These are phyloP conservation scores for Dimocarpus longan DNA, from an alignment of 345 rosid genomes.

Conservation along the genomic window DNA sequence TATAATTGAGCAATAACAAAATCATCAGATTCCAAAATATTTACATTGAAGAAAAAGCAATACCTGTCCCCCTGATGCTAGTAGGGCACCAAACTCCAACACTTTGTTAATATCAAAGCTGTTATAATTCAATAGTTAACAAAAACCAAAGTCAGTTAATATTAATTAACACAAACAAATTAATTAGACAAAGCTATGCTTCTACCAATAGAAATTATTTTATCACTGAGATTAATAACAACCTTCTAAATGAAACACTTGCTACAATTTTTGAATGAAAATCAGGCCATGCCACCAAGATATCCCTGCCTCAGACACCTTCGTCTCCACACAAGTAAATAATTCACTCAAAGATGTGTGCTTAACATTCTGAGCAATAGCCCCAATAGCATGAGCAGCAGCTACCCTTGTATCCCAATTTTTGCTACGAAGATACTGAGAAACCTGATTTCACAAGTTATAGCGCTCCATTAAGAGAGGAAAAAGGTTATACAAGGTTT, in stretches of 20 bases:
- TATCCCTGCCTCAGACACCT: conserved; percentile 70
- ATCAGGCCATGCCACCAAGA: conserved; percentile 62
- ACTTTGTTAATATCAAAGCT: conserved; percentile 94
- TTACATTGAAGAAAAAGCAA: conserved; percentile 15
- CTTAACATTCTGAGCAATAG: conserved; percentile 92
- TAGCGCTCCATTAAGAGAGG: background rate
- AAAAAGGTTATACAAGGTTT: background rate
- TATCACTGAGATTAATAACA: conserved; percentile 25
- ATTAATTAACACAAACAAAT: background rate
- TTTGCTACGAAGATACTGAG: conserved; percentile 86
- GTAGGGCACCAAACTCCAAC: conserved; percentile 90
- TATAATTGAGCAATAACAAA: background rate
- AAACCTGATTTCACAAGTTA: conserved; percentile 57
- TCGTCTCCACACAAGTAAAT: conserved; percentile 58
- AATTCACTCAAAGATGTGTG: conserved; percentile 72
- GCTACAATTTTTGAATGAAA: conserved; percentile 64
- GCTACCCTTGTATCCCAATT: conserved; percentile 99
- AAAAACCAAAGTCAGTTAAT: conserved; percentile 12
- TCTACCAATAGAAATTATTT: conserved; percentile 2
- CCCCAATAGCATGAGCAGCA: conserved; percentile 99
- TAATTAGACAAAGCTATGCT: background rate
- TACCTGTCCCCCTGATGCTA: conserved; percentile 99
- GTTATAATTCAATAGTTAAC: conserved; percentile 29
- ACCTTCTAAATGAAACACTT: conserved; percentile 86
- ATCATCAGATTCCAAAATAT: conserved; percentile 6